Evolutionary conservation across 2,329 filamentous ascomycete genomes (phyloP), one percentile per base, ranked within the genome.

Genomic region (Ascochyta viciae-villosae): DNA sequence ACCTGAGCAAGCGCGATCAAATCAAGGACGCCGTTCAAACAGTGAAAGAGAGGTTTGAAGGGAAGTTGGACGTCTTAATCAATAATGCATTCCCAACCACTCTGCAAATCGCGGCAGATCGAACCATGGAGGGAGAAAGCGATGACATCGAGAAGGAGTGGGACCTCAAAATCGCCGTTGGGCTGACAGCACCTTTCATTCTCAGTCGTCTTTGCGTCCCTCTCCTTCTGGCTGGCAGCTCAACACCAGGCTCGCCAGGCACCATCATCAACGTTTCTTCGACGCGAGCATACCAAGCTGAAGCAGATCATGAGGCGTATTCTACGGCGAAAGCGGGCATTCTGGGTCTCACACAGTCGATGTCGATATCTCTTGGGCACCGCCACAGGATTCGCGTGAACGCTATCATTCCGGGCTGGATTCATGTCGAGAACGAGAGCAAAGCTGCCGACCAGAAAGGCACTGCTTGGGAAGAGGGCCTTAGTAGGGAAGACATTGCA

Each of bases 331-430:
- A 84, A 67, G 81, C 81, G 2, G 81, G 81, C 0, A 64, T 84
- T 23, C 65, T 83, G 8, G 82, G 82, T 0, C 63, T 84, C 26
- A 80, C 78, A 45, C 81, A 82, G 60, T 77, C 77, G 9, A 77
- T 83, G 77, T 77, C 79, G 10, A 75, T 81, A 7, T 80, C 77
- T 35, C 67, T 83, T 13, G 77, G 75, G 1, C 72, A 77, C 44
- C 65, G 71, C 3, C 74, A 77, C 40, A 74, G 76, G 10, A 76
- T 84, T 24, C 72, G 80, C 4, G 79, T 81, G 24, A 83, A 82
- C 57, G 76, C 80, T 0, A 78, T 84, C 15, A 63, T 82, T 31
- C 81, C 80, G 0, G 81, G 82, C 0, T 84, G 82, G 82, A 81
- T 84, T 42, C 76, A 83, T 61, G 81, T 83, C 7, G 70, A 64